Evolutionary conservation across 75 land plant genomes (phyloP).

Genomic region (Selaginella moellendorffii): DNA sequence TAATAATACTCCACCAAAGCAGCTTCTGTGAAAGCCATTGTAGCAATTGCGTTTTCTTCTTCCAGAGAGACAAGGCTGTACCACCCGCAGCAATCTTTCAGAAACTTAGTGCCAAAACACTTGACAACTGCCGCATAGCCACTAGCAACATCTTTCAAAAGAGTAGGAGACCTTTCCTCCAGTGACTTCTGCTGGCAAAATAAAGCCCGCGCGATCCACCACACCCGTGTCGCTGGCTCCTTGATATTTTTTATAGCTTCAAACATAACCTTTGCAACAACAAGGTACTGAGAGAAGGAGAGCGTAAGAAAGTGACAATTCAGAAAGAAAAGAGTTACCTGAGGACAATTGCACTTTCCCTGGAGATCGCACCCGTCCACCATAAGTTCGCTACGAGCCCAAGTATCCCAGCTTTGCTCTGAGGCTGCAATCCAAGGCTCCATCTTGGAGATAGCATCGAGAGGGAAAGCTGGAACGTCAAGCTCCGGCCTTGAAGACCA

Average conservation of each 20-base stretch:
- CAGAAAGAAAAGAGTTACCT: conserved; percentile 26
- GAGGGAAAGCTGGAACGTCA: conserved; percentile 4
- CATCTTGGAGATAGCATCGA: not conserved
- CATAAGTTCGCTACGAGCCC: conserved; percentile 61
- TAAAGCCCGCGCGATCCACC: conserved; percentile 59
- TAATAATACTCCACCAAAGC: conserved; percentile 35
- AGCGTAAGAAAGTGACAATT: not conserved
- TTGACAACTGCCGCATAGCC: conserved; percentile 9
- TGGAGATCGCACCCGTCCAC: conserved; percentile 56
- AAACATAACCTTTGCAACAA: conserved; percentile 56
- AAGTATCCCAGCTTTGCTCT: conserved; percentile 40
- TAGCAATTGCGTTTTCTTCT: conserved; percentile 31
- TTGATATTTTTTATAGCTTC: conserved; percentile 13
- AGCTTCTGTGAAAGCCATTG: conserved; percentile 49
- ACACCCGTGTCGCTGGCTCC: conserved; percentile 30
- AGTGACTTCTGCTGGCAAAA: conserved; percentile 51
- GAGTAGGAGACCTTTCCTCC: conserved; percentile 65
- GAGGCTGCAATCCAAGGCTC: not conserved
- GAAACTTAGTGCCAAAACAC: conserved; percentile 14
- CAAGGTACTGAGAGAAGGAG: conserved; percentile 40
- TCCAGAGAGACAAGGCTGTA: conserved; percentile 19
- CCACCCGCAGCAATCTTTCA: conserved; percentile 12
- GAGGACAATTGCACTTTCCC: conserved; percentile 42
- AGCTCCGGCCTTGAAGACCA: conserved; percentile 2
- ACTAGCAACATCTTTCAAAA: conserved; percentile 34